A percentile compares a stretch with the other conserved stretches of the same genome.
Conservation (phyloP, 108 stramenopile genomes). For the Cyclotella distinguenda region DNA sequence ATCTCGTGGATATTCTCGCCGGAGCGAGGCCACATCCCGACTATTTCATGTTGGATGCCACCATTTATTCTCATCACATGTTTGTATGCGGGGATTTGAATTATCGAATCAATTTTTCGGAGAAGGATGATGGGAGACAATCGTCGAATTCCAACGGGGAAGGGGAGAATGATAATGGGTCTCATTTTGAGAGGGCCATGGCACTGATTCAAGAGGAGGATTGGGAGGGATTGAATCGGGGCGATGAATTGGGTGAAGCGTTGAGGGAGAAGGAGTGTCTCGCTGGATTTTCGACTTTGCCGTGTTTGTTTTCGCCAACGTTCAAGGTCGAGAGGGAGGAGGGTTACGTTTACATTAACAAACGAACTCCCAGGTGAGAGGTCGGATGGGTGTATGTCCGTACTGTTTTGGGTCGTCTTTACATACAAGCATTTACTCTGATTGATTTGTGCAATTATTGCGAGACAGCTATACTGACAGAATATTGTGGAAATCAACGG, state of each 20-base stretch:
- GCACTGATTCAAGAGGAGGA: conserved; percentile 36
- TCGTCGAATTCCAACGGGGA: not conserved
- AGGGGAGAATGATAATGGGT: conserved; percentile 34
- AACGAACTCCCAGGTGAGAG: conserved; percentile 60
- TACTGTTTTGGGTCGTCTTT: not conserved
- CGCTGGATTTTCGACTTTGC: conserved; percentile 48
- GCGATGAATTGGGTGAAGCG: conserved; percentile 46
- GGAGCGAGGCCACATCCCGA: conserved; percentile 46
- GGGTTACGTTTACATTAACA: conserved; percentile 57
- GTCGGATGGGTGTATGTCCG: not conserved
- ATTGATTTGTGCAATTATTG: not conserved
- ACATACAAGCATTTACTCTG: not conserved
- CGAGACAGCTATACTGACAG: conserved; percentile 61
- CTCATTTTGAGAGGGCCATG: conserved; percentile 33
- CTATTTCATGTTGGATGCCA: conserved; percentile 48
- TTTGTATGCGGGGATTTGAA: conserved; percentile 56
- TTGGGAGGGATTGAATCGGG: conserved; percentile 38
- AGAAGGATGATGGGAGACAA: not conserved
- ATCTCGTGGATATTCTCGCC: conserved; percentile 30
- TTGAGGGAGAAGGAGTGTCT: conserved; percentile 49
- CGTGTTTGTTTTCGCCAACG: conserved; percentile 61
- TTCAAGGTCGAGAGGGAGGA: conserved; percentile 55
- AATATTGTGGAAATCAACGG: conserved; percentile 68
- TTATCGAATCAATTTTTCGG: conserved; percentile 36
- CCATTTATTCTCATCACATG: conserved; percentile 53